A percentile compares a stretch with the other conserved stretches of the same genome.
phyloP scores from a whole-genome alignment of 768 basidiomycete genomes.

The Suillus ampliporus region DNA sequence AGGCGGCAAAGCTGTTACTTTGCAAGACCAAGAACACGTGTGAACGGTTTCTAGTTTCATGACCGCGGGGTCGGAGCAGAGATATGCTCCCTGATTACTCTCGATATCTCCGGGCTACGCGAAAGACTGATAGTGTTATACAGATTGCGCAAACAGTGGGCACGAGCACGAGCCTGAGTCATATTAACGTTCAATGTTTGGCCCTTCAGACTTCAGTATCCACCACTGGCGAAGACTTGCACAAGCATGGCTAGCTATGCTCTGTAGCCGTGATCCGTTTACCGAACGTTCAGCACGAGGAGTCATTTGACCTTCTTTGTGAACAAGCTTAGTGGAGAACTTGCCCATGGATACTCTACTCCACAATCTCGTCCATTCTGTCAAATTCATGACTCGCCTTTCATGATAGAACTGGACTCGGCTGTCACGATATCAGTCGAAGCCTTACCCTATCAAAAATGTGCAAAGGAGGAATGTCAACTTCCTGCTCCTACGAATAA shows the following conservation, averaged over 20 bases:
- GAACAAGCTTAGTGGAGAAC: neutral
- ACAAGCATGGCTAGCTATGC: no score
- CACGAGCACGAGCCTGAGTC: neutral
- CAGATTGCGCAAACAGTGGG: neutral
- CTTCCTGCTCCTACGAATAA: neutral
- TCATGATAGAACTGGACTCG: neutral
- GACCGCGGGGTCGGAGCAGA: neutral
- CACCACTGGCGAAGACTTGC: neutral
- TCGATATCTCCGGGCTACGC: neutral
- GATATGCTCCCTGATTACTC: neutral
- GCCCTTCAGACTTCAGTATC: neutral
- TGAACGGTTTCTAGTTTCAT: neutral
- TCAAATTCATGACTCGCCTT: neutral
- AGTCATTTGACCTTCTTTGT: slow-evolving; percentile 4
- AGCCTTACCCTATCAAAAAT: neutral
- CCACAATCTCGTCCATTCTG: neutral
- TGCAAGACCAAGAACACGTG: neutral
- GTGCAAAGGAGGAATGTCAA: neutral
- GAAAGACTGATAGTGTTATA: neutral
- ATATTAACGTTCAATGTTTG: neutral
- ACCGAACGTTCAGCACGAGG: neutral
- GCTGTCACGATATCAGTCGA: neutral
- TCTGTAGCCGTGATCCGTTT: neutral
- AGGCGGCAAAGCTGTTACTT: slow-evolving; percentile 1
- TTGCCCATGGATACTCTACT: neutral